These are phyloP conservation scores for Jacaranda mimosifolia DNA, from an alignment of 257 asterid genomes.

Conservation along the genomic window DNA sequence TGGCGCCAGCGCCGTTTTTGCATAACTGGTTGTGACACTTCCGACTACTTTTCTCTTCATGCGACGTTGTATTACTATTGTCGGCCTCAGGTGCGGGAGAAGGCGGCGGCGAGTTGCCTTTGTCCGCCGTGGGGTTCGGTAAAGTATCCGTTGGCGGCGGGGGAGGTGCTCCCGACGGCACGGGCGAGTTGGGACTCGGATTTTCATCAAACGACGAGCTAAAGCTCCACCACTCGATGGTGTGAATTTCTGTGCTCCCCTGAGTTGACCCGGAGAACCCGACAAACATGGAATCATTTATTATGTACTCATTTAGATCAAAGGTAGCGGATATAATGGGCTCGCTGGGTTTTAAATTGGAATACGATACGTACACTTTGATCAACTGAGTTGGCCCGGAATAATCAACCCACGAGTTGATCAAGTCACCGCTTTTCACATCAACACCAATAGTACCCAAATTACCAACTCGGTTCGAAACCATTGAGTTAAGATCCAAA, in stretches of 20 bases:
- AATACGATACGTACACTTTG: constrained; percentile 63
- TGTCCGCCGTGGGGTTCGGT: constrained; percentile 49
- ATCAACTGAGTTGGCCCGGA: constrained; percentile 61
- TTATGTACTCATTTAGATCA: constrained; percentile 53
- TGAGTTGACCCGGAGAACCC: constrained; percentile 93
- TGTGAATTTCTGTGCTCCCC: constrained; percentile 89
- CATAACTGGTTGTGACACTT: constrained; percentile 67
- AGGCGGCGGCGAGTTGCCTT: constrained; percentile 51
- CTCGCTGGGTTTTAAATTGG: constrained; percentile 71
- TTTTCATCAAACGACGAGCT: constrained; percentile 65
- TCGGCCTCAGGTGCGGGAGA: constrained; percentile 48
- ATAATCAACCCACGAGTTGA: constrained; percentile 92
- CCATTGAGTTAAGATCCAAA: constrained; percentile 79
- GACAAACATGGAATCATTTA: constrained; percentile 65
- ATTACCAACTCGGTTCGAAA: constrained; percentile 62
- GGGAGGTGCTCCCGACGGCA: constrained; percentile 39
- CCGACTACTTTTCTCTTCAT: constrained; percentile 37
- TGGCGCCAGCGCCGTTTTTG: constrained; percentile 66
- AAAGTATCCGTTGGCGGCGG: constrained; percentile 41
- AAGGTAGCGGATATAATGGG: constrained; percentile 62
- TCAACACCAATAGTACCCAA: constrained; percentile 59
- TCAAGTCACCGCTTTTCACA: constrained; percentile 69
- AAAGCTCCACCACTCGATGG: constrained; percentile 90
- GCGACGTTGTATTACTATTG: constrained; percentile 34
- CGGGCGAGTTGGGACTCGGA: constrained; percentile 47